These are phyloP conservation scores for Ilex aquifolium DNA, from an alignment of 257 asterid species.

Conservation along the genomic window DNA sequence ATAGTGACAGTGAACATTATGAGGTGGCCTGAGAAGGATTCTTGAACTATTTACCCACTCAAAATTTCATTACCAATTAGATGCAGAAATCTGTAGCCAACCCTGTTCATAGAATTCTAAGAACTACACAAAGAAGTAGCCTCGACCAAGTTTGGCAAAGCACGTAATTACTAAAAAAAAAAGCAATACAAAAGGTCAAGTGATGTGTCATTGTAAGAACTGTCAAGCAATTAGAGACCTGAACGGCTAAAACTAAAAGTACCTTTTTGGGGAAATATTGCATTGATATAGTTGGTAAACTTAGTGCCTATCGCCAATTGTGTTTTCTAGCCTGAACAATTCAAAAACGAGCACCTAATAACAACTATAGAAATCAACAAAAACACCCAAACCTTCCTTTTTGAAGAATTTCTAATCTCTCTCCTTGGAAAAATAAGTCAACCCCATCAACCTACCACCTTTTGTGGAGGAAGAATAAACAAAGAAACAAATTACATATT, in stretches of 20 bases:
- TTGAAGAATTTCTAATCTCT: constrained; percentile 16
- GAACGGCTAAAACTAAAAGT: background rate
- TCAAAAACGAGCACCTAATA: constrained; percentile 19
- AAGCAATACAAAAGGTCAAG: too few relatives aligned
- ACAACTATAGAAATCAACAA: constrained; percentile 26
- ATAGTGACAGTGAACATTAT: too few relatives aligned
- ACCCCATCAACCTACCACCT: constrained; percentile 97
- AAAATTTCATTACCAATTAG: too few relatives aligned
- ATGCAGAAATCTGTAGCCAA: too few relatives aligned
- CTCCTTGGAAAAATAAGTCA: constrained; percentile 48
- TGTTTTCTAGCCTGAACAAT: constrained; percentile 13
- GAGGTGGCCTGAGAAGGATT: too few relatives aligned
- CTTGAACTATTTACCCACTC: too few relatives aligned
- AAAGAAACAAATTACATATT: constrained; percentile 20
- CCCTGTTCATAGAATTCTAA: too few relatives aligned
- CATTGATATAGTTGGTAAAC: background rate
- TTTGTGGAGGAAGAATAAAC: constrained; percentile 40
- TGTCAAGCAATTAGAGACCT: too few relatives aligned
- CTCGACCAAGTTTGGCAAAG: too few relatives aligned
- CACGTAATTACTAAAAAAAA: too few relatives aligned
- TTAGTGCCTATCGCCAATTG: background rate
- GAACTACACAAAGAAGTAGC: too few relatives aligned
- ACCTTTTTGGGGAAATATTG: background rate
- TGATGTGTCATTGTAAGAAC: too few relatives aligned
- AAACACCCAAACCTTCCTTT: constrained; percentile 31